Percentiles rank a stretch among this genome's conserved stretches.
phyloP scores from a whole-genome alignment of 192 early-diverging fungal genomes.

The Borealophlyctis nickersoniae region DNA sequence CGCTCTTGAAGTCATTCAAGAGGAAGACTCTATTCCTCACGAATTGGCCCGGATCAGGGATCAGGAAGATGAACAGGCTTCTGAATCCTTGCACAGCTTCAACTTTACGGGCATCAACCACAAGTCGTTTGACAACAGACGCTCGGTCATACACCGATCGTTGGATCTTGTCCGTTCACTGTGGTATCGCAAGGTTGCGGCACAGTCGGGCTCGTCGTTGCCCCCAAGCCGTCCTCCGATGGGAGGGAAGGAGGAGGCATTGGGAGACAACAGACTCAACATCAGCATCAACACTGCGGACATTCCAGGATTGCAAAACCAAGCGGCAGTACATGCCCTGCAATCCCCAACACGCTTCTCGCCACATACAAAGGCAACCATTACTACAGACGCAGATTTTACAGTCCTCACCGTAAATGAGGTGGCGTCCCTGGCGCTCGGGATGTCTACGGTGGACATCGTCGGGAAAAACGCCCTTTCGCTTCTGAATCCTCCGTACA shows the following conservation, averaged over 20 bases:
- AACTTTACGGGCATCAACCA: too few species aligned
- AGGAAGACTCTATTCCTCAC: background rate
- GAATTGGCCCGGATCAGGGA: background rate
- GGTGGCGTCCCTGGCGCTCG: constrained; percentile 52
- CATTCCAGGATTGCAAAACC: too few species aligned
- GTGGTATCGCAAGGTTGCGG: too few species aligned
- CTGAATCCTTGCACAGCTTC: background rate
- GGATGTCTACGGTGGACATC: constrained; percentile 35
- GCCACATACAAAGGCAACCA: constrained; percentile 40
- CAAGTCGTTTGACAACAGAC: too few species aligned
- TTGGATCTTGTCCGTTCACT: too few species aligned
- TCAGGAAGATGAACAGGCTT: background rate
- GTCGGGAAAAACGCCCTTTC: constrained; percentile 39
- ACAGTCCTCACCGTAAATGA: constrained; percentile 58
- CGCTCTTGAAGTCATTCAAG: too few species aligned
- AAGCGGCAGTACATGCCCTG: background rate
- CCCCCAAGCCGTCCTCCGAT: too few species aligned
- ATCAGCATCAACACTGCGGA: too few species aligned
- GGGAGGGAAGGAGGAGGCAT: too few species aligned
- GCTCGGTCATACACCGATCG: too few species aligned
- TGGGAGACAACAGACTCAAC: too few species aligned
- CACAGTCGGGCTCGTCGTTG: too few species aligned
- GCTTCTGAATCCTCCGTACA: constrained; percentile 43
- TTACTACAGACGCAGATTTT: constrained; percentile 50
- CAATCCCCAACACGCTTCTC: background rate